Conservation (phyloP, 176 grass and related monocot species). For the Calamus simplicifolius region DNA sequence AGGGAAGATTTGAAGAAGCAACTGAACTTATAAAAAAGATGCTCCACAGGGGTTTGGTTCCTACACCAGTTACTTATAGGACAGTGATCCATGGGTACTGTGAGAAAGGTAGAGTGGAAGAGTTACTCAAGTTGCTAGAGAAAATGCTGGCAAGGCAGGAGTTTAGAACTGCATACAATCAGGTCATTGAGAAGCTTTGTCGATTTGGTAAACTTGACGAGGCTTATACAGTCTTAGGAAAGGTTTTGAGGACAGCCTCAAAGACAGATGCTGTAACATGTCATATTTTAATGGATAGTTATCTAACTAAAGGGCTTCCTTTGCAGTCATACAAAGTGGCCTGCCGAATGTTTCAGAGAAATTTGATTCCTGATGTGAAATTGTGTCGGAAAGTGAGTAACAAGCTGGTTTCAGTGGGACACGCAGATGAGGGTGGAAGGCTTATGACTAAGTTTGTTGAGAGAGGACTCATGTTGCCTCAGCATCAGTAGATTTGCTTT, state of each 20-base stretch:
- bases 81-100: conserved; percentile 90
- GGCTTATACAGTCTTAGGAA: conserved; percentile 54
- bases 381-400: conserved; percentile 55
- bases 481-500: conserved; percentile 29
- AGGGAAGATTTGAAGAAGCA: conserved; percentile 67
- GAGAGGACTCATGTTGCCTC: conserved; percentile 57
- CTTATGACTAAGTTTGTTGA: conserved; percentile 72
- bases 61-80: conserved; percentile 82
- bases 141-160: conserved; percentile 64
- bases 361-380: conserved; percentile 67
- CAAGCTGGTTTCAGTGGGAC: conserved; percentile 35
- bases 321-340: conserved; percentile 74
- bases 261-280: conserved; percentile 68
- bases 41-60: conserved; percentile 74
- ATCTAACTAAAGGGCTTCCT: conserved; percentile 40
- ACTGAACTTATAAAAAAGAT: conserved; percentile 67
- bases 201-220: conserved; percentile 61
- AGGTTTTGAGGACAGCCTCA: conserved; percentile 77
- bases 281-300: conserved; percentile 69
- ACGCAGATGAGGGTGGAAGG: conserved; percentile 32
- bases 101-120: conserved; percentile 54
- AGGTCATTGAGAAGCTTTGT: conserved; percentile 84
- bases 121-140: conserved; percentile 64
- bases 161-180: conserved; percentile 65
- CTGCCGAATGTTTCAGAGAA: conserved; percentile 69